Conservation (phyloP, 176 grass and related monocot genomes). For the Chrysopogon serrulatus region DNA sequence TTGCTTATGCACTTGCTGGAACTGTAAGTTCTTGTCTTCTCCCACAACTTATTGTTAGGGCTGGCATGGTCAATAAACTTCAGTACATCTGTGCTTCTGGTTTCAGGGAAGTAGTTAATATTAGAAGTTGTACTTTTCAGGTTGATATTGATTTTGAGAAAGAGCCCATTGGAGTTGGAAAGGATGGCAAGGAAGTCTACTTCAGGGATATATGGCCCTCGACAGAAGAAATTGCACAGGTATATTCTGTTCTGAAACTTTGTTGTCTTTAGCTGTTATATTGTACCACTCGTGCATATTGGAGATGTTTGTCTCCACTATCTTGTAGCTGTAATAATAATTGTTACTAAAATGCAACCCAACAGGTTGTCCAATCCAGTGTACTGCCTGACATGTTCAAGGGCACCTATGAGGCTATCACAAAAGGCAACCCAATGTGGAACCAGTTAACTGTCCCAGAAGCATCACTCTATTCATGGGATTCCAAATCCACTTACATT, state of each 20-base stretch:
- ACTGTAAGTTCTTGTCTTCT: constrained; percentile 45
- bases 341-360: constrained; percentile 19
- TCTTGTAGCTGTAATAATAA: constrained; percentile 7
- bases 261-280: background rate
- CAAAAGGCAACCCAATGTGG: constrained; percentile 94
- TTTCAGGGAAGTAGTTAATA: constrained; percentile 2
- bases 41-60: background rate
- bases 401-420: constrained; percentile 83
- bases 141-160: constrained; percentile 99
- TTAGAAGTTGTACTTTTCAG: constrained; percentile 40
- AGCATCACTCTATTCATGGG: constrained; percentile 77
- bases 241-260: constrained; percentile 27
- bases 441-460: constrained; percentile 76
- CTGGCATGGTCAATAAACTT: background rate
- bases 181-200: constrained; percentile 79
- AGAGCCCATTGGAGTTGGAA: constrained; percentile 86
- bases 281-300: background rate
- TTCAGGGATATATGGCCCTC: constrained; percentile 98
- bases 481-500: constrained; percentile 81
- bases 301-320: background rate
- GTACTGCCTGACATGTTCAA: constrained; percentile 94
- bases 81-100: background rate
- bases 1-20: constrained; percentile 93
- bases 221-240: constrained; percentile 87
- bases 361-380: constrained; percentile 79